Conservation (phyloP, 345 rosid genomes). For the Populus davidiana region DNA sequence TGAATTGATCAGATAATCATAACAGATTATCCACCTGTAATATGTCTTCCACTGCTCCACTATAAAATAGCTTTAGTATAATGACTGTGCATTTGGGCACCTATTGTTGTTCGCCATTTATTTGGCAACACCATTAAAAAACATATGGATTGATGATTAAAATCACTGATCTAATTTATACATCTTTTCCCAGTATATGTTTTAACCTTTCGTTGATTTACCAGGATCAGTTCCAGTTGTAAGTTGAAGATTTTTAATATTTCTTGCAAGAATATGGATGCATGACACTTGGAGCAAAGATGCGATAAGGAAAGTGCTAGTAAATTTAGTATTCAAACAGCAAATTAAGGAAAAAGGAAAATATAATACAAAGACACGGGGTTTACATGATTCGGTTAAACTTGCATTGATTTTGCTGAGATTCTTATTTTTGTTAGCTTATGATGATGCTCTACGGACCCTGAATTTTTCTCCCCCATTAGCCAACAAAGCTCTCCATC, state of each 20-base stretch:
- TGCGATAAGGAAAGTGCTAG: no score
- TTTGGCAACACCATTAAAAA: background rate
- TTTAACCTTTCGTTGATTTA: no score
- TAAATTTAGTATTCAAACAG: no score
- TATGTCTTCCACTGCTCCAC: background rate
- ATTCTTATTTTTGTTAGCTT: background rate
- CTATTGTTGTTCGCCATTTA: background rate
- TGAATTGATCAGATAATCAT: background rate
- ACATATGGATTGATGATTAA: background rate
- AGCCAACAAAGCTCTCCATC: background rate
- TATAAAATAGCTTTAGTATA: background rate
- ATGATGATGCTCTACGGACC: background rate
- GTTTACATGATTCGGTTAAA: background rate
- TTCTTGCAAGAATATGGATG: background rate
- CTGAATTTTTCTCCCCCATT: background rate
- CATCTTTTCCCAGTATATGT: background rate
- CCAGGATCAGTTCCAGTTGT: no score
- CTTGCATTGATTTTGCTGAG: background rate
- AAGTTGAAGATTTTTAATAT: no score
- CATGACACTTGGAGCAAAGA: no score
- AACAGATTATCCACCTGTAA: background rate
- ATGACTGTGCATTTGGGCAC: background rate
- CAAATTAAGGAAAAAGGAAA: background rate
- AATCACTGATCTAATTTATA: background rate
- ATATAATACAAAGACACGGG: background rate